phyloP scores from a whole-genome alignment of 495 filamentous ascomycete species.

The Cairneyella variabilis region DNA sequence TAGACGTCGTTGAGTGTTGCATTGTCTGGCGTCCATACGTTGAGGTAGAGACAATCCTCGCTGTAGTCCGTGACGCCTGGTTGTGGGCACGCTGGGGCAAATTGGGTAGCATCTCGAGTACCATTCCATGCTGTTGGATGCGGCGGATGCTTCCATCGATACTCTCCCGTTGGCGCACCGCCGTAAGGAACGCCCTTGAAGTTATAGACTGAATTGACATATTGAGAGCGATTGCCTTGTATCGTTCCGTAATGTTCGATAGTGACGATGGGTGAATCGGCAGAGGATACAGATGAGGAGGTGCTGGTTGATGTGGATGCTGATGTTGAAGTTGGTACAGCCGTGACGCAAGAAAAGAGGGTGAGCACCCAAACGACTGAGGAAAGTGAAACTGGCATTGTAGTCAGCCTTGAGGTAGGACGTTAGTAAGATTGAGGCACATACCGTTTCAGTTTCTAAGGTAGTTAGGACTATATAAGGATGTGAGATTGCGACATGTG shows the following conservation, averaged over 20 bases:
- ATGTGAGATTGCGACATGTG: no score
- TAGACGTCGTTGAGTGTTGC: not conserved
- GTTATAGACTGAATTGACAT: not conserved
- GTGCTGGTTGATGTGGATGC: no score
- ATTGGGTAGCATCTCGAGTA: slow-evolving; percentile 7
- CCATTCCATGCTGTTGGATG: not conserved
- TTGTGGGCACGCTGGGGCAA: not conserved
- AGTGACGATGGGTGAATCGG: no score
- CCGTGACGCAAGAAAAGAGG: no score
- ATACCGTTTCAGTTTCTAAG: no score
- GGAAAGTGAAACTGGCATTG: no score
- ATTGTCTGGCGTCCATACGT: slow-evolving; percentile 52
- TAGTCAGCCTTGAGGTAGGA: no score
- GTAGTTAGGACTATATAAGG: no score
- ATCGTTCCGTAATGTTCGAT: not conserved
- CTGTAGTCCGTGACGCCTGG: not conserved
- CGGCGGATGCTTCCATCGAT: slow-evolving; percentile 46
- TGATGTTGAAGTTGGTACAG: no score
- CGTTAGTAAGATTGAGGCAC: no score
- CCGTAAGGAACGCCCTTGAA: slow-evolving; percentile 44
- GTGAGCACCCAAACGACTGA: no score
- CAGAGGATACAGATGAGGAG: no score
- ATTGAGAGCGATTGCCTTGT: not conserved
- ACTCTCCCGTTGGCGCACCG: slow-evolving; percentile 45
- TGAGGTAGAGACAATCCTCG: slow-evolving; percentile 63